Evolutionary conservation across 148 eudicot species (phyloP), one percentile per base, ranked within the genome.

Genomic region (Chenopodium formosanum): DNA sequence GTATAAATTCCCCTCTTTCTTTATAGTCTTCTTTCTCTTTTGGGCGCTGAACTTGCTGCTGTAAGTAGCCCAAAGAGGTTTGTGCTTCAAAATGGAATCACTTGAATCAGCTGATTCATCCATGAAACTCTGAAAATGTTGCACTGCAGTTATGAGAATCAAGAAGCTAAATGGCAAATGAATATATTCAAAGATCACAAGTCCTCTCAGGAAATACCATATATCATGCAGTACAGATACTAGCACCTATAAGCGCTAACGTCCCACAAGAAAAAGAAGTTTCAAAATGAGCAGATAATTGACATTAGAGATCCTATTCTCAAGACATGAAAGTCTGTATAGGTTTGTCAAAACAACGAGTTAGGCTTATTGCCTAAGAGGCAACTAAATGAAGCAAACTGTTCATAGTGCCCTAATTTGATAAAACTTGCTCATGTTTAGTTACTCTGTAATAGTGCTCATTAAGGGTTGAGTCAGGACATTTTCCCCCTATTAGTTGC

Each of bases 71-170:
- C 99, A 96, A 63, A 96, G 80, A 77, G 99, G 97, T 79, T 94
- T 96, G 82, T 94, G 98, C 94, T 96, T 96, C 82, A 96, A 84
- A 78, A 94, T 64, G 78, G 99, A 92, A 86, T 96, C 99, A 73
- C 86, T 87, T 82, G 94, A 86, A 83, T 56, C 91, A 85, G 86
- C 92, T 56, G 86, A 85, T 63, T 90, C 93, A 83, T 94, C 98
- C 82, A 80, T 87, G 95, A 98, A 96, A 78, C 82, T 84, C 99
- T 96, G 91, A 44, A 74, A 78, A 90, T 78, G 13, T 84, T 58
- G 69, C 63, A 84, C 58, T 73, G 44, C 71, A 66, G 75, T 60
- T 5, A 32, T 64, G 63, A 78, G 62, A 34, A 64, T 13, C 23
- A 46, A 68, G 20, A 82, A 70, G 44, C n/a, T 7, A 23, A 58